Evolutionary conservation across 2,329 filamentous ascomycete genomes (phyloP).

Genomic region (Chalaropsis ovoidea): DNA sequence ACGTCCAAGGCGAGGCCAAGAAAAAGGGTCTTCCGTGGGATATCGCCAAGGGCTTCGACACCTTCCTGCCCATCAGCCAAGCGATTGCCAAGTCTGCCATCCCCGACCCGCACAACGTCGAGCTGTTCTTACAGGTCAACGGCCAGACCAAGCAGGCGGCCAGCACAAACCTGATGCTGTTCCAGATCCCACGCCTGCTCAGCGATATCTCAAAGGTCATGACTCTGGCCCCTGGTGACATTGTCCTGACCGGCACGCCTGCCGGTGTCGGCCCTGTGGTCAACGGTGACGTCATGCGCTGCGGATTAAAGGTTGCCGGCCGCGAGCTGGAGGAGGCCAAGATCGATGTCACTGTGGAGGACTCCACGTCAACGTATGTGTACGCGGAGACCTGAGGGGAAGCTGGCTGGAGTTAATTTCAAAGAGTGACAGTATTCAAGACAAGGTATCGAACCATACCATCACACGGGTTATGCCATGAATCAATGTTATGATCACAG

Average conservation of each 20-base stretch:
- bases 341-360: conserved; percentile 74
- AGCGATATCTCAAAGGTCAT: conserved; percentile 91
- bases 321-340: conserved; percentile 74
- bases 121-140: conserved; percentile 80
- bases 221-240: conserved; percentile 83
- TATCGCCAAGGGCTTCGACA: conserved; percentile 96
- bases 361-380: conserved; percentile 65
- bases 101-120: conserved; percentile 75
- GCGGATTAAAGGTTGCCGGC: conserved; percentile 67
- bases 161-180: conserved; percentile 89
- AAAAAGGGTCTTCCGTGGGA: conserved; percentile 92
- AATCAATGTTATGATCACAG: background rate
- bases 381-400: conserved; percentile 60
- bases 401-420: too few relatives aligned
- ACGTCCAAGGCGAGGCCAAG: conserved; percentile 93
- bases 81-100: conserved; percentile 72
- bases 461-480: background rate
- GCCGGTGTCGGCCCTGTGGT: conserved; percentile 85
- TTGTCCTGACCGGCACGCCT: conserved; percentile 92
- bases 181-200: conserved; percentile 75
- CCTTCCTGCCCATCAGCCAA: conserved; percentile 79
- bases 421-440: background rate
- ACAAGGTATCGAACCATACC: background rate
- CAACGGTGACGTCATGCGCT: conserved; percentile 77
- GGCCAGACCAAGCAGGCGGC: conserved; percentile 68